Conservation (phyloP, 257 asterid species). For the Petunia axillaris region DNA sequence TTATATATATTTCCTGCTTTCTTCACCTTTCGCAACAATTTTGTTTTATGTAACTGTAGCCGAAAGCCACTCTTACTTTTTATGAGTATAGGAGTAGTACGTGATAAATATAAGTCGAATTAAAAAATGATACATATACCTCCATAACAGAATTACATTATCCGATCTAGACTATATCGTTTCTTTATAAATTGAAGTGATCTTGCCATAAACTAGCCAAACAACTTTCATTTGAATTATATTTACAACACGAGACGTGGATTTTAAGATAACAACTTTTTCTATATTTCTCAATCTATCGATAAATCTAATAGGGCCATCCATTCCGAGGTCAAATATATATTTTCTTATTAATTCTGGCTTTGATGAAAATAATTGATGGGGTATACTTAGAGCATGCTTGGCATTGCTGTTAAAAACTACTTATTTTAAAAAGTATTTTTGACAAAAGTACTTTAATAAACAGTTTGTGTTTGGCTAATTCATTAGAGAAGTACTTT, state of each 20-base stretch:
- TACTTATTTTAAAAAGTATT: no score
- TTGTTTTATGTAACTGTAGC: neutral
- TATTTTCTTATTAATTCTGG: no score
- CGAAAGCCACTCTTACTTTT: slow-evolving; percentile 10
- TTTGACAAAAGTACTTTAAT: no score
- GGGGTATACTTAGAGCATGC: no score
- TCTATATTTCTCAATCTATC: neutral
- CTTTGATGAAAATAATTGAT: no score
- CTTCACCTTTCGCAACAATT: neutral
- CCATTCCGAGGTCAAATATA: no score
- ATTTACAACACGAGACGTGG: neutral
- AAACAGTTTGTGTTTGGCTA: no score
- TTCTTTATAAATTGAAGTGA: neutral
- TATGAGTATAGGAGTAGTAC: neutral
- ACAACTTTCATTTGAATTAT: neutral
- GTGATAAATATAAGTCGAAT: neutral
- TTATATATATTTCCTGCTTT: neutral
- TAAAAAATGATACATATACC: neutral
- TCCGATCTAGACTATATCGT: neutral
- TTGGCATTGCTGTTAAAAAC: no score
- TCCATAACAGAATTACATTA: neutral
- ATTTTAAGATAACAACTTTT: neutral
- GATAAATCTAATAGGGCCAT: no score
- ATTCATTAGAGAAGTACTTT: no score
- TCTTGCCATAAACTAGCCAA: neutral